Evolutionary conservation across 140 eudicot species (phyloP), one percentile per base, ranked within the genome.

Genomic region (Anethum foeniculum): DNA sequence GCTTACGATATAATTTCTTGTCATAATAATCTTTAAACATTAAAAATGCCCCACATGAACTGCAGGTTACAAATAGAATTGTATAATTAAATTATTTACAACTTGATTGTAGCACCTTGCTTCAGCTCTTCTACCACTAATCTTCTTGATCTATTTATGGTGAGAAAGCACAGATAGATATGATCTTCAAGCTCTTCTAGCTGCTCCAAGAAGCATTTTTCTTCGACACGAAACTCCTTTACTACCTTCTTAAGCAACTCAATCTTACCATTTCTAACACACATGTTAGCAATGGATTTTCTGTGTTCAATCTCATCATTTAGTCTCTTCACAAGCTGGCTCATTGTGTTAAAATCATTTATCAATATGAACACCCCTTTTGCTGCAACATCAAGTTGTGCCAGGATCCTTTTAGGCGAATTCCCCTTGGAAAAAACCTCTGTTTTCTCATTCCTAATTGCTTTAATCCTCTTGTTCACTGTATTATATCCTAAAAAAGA

Each of bases 121-220:
- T 82, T 80, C 77, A 91, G 85, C 84, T 90, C 88, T 56, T 86
- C 51, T 18, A 85, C 81, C 54, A 92, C 83, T 9, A 90, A 76
- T 77, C 91, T 88, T 78, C 93, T 94, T 41, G 98, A 94, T 82
- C 96, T 87, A 77, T 90, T 92, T n/a, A 94, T 91, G 48, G 87
- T 90, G 25, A 92, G 92, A 79, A 90, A 85, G 81, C 98, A 94
- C 86, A 94, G 81, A 67, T 89, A 90, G 36, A 90, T 82, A 79
- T 87, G 94, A 56, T 90, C 92, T 84, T 94, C 95, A 71, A 94
- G 89, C 86, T 92, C 98, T 77, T 92, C 88, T 76, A 90, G 78
- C 71, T 90, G 91, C 80, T 94, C 93, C 86, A 87, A 3, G 56
- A 90, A 88, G 79, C 90, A 75, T 48, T 68, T 71, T 32, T 89